Base-by-base conservation (phyloP, 805 yeast genomes). In the Zygoascus ofunaensis region DNA sequence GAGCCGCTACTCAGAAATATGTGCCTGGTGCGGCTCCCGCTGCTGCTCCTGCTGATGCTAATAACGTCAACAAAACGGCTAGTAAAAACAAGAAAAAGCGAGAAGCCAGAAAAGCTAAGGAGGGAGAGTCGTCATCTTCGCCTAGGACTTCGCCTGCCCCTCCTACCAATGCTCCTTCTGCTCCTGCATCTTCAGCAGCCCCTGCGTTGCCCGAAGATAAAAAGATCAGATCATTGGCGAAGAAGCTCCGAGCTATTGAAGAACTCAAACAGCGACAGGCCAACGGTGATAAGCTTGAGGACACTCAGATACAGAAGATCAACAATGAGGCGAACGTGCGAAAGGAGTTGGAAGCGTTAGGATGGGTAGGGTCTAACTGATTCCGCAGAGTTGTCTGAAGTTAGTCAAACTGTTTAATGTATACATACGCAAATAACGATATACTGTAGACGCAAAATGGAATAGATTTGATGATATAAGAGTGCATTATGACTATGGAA, bases 241-340 rank as follows among this genome's bases (percentile, higher is more conserved):
- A 92, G 70, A 92, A 92, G 66, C 74, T 90, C 51, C 76, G 97
- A 59, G 97, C 98, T n/a, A 92, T 92, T 55, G 95, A 89, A 63
- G 79, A 79, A 43, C 74, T 92, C 57, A 89, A 89, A 65, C 76
- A 76, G 71, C 85, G 90, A 62, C 87, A 85, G 66, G 83, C 82
- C 5, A 71, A 69, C 45, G 94, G 90, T 41, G 96, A 87, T 51
- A 72, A 79, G 49, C 74, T 92, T 54, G 98, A 92, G 66, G 94
- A 82, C 56, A 92, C 97, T 26, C 99, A 92, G 69, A 69, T 86
- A 35, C 72, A 85, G 60, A 92, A 92, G 66, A 90, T 92, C 53
- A 74, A 78, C 49, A 87, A 94, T 41, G 99, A 92, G 68, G 78
- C 71, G 23, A 80, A 80, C 44, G 85, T 92, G 42, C 75, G 87